Evolutionary conservation across 2,329 filamentous ascomycete genomes (phyloP).

Genomic region (Falciphora oryzae): DNA sequence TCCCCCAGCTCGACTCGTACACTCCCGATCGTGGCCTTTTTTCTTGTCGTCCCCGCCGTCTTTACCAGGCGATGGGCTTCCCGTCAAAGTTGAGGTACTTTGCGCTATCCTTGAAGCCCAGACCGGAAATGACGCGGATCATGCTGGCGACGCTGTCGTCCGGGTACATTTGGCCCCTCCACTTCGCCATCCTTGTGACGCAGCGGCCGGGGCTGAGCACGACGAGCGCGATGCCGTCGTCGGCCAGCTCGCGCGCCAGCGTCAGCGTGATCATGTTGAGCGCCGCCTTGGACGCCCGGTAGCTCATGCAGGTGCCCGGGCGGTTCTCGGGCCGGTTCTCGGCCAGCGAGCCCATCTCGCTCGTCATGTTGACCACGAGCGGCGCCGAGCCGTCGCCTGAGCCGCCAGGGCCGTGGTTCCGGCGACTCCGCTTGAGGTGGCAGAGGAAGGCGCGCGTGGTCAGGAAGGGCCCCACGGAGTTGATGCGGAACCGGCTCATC

Average conservation of each 20-base stretch:
- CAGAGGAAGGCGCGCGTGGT: constrained; percentile 10
- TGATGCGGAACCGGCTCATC: constrained; percentile 9
- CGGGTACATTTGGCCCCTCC: constrained; percentile 9
- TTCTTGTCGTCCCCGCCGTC: too few relatives aligned
- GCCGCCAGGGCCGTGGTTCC: background rate
- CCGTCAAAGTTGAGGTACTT: constrained; percentile 10
- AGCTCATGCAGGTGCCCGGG: constrained; percentile 7
- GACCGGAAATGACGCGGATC: constrained; percentile 6
- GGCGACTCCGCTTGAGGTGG: constrained; percentile 7
- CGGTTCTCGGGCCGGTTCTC: constrained; percentile 10
- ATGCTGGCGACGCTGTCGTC: constrained; percentile 9
- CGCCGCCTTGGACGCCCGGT: constrained; percentile 26
- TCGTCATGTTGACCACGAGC: constrained; percentile 11
- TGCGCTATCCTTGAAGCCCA: constrained; percentile 8
- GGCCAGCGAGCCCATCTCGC: constrained; percentile 9
- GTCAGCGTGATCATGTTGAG: constrained; percentile 32
- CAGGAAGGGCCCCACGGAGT: constrained; percentile 9
- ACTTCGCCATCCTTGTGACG: constrained; percentile 10
- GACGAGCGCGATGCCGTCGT: constrained; percentile 7
- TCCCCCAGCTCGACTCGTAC: background rate
- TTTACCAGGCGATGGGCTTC: constrained; percentile 8
- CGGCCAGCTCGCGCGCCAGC: constrained; percentile 10
- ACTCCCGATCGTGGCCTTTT: too few relatives aligned
- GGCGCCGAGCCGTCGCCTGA: background rate
- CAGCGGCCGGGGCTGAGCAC: constrained; percentile 8